phyloP scores from a whole-genome alignment of 768 basidiomycete genomes.

The Psilocybe subaeruginosa region DNA sequence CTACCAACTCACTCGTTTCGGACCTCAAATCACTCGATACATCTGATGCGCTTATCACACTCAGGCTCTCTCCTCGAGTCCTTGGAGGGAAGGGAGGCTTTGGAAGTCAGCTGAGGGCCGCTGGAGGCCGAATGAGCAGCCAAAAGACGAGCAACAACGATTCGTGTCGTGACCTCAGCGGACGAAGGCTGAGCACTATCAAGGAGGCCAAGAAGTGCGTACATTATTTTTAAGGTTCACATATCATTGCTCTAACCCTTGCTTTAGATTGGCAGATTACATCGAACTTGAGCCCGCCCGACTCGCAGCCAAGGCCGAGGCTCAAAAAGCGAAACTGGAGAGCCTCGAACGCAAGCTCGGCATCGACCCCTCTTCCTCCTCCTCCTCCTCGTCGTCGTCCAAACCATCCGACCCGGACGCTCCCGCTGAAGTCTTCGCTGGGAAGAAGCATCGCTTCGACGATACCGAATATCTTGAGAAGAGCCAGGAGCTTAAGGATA shows the following conservation, averaged over 20 bases:
- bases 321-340: slow-evolving; percentile 82
- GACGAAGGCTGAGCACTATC: slow-evolving; percentile 87
- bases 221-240: background rate
- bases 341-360: slow-evolving; percentile 84
- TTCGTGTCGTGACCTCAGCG: slow-evolving; percentile 90
- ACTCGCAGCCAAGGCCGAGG: slow-evolving; percentile 75
- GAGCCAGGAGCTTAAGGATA: slow-evolving; percentile 87
- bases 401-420: slow-evolving; percentile 31
- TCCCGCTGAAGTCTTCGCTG: slow-evolving; percentile 50
- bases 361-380: slow-evolving; percentile 45
- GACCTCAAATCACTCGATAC: slow-evolving; percentile 24
- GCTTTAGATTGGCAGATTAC: slow-evolving; percentile 75
- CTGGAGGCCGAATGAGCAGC: slow-evolving; percentile 96
- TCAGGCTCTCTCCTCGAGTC: slow-evolving; percentile 76
- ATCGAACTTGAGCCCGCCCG: slow-evolving; percentile 85
- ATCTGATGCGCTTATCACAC: slow-evolving; percentile 47
- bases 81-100: slow-evolving; percentile 97
- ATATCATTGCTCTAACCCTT: background rate
- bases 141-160: slow-evolving; percentile 96
- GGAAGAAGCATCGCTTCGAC: slow-evolving; percentile 88
- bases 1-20: slow-evolving; percentile 27
- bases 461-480: slow-evolving; percentile 93
- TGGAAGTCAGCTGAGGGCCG: slow-evolving; percentile 93
- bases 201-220: slow-evolving; percentile 94
- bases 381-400: slow-evolving; percentile 33